Percentiles rank a stretch among this genome's conserved stretches.
Evolutionary conservation across 192 early-diverging fungal species (phyloP).

Genomic region (Rhizophagus clarus): DNA sequence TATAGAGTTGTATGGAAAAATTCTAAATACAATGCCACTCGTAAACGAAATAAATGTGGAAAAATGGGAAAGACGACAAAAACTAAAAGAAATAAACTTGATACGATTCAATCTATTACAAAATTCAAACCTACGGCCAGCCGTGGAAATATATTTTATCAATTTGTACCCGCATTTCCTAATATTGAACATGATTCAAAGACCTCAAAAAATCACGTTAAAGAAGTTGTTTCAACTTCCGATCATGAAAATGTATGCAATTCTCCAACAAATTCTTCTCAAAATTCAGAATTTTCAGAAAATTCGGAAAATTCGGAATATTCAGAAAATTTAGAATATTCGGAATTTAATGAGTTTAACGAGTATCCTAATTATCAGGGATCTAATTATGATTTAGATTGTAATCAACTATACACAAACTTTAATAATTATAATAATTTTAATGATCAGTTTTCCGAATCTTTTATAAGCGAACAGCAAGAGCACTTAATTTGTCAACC

Average conservation of each 20-base stretch:
- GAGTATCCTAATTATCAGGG: neutral
- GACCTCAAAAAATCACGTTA: neutral
- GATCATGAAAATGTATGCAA: neutral
- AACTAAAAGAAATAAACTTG: too few relatives aligned
- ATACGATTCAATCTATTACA: too few relatives aligned
- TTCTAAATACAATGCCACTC: neutral
- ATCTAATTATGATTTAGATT: too few relatives aligned
- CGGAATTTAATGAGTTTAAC: neutral
- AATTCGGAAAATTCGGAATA: neutral
- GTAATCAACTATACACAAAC: too few relatives aligned
- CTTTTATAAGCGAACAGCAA: neutral
- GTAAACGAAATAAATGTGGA: too few relatives aligned
- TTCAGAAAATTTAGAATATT: neutral
- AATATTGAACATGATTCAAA: neutral
- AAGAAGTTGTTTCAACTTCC: neutral
- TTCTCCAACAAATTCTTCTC: too few relatives aligned
- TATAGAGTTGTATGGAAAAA: slow-evolving; percentile 1
- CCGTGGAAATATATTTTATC: too few relatives aligned
- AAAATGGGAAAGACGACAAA: too few relatives aligned
- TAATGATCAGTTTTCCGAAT: too few relatives aligned
- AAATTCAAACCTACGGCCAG: too few relatives aligned
- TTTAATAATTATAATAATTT: too few relatives aligned
- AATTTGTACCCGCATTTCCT: too few relatives aligned
- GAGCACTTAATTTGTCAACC: neutral
- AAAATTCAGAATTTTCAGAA: neutral